These are phyloP conservation scores for Xylaria sp. DNA, from an alignment of 2,329 filamentous ascomycete genomes.

Conservation along the genomic window DNA sequence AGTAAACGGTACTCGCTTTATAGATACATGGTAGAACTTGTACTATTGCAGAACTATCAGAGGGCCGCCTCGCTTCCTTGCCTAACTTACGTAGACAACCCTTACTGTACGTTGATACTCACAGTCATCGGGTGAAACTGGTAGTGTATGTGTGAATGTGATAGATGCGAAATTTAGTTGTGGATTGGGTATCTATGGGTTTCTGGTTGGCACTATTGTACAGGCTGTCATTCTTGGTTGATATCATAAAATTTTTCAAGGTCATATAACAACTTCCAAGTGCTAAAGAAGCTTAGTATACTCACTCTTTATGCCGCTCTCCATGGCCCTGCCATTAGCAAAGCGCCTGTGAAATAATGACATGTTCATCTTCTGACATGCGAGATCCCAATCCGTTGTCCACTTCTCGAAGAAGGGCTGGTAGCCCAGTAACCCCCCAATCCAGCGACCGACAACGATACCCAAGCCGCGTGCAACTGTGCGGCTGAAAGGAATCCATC, in stretches of 20 bases:
- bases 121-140: background rate
- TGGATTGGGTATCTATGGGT: background rate
- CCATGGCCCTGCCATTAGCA: conserved; percentile 24
- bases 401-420: conserved; percentile 46
- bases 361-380: conserved; percentile 43
- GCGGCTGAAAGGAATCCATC: conserved; percentile 45
- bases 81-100: no score
- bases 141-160: background rate
- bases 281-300: background rate
- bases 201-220: no score
- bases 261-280: background rate
- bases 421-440: conserved; percentile 47
- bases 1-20: no score
- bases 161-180: background rate
- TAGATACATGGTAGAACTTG: no score
- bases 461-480: conserved; percentile 37
- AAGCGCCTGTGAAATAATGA: conserved; percentile 39
- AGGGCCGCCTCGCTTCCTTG: no score
- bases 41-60: no score
- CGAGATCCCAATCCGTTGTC: conserved; percentile 46
- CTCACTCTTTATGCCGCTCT: background rate
- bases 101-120: no score
- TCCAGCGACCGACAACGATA: conserved; percentile 46
- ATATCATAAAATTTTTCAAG: no score
- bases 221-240: no score